Evolutionary conservation across 768 basidiomycete species (phyloP), one percentile per base, ranked within the genome.

Genomic region (Tephrocybe sp.): DNA sequence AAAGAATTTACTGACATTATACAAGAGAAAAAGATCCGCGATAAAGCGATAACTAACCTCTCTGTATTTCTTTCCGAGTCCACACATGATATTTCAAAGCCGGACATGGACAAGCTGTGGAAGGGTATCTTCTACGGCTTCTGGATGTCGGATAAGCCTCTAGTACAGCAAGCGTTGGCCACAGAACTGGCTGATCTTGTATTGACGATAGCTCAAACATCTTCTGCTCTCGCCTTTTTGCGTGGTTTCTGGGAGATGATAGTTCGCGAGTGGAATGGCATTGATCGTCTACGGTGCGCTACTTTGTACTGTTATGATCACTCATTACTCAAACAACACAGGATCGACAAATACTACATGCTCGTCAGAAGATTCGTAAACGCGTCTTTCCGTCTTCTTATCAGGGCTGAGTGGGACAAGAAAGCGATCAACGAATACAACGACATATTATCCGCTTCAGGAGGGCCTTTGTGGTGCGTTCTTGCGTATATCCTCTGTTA

Each of bases 131-230:
- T 96, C 68, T 99, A 96, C 68, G 95, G 96, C 65, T 98, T 94
- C 71, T 99, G 96, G 95, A 98, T 98, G 94, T 98, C 95, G 9
- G 96, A 99, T 71, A 99, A 98, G 65, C 95, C 95, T 3, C 79
- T 95, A 8, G 90, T 98, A 7, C 96, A 98, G 65, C 96, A 98
- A 65, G 86, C 85, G 12, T 79, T 99, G 14, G 93, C 96, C 0
- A 75, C 79, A 14, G 90, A 94, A 59, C 71, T 99, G 33, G 89
- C 96, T 15, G 85, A 92, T 57, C 74, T 98, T 33, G 62, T 94
- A 4, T 71, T 98, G 42, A 79, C 75, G 9, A 90, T 95, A 38
- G 72, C 79, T 23, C 70, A 76, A 51, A 70, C 76, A 2, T 52
- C 74, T 20, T 71, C 83, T 36, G 81, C 93, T 2, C 68, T 98